phyloP scores from a whole-genome alignment of 208 protist genomes.

The Trypanosoma lewisi region DNA sequence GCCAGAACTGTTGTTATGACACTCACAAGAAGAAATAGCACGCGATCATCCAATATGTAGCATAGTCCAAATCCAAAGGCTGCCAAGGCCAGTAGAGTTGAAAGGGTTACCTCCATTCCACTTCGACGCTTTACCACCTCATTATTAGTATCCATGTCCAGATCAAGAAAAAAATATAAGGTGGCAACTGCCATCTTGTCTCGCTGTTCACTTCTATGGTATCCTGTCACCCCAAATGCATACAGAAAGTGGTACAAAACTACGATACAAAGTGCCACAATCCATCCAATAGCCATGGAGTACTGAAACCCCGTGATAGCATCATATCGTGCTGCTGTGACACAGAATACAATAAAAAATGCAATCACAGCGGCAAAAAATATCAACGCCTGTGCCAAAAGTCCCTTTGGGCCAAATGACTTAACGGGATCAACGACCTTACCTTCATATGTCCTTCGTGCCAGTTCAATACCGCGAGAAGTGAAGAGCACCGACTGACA shows the following conservation, averaged over 20 bases:
- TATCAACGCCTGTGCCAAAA: slow-evolving; percentile 40
- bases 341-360: slow-evolving; percentile 22
- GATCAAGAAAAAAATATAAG: slow-evolving; percentile 27
- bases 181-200: background rate
- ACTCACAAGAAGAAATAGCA: slow-evolving; percentile 45
- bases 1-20: slow-evolving; percentile 35
- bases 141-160: slow-evolving; percentile 30
- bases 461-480: slow-evolving; percentile 64
- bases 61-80: slow-evolving; percentile 45
- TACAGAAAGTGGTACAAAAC: slow-evolving; percentile 28
- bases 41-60: slow-evolving; percentile 35
- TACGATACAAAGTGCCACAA: slow-evolving; percentile 9
- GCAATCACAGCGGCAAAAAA: slow-evolving; percentile 24
- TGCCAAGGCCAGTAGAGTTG: slow-evolving; percentile 28
- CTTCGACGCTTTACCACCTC: slow-evolving; percentile 19
- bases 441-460: slow-evolving; percentile 51
- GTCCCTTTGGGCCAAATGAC: slow-evolving; percentile 36
- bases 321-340: background rate
- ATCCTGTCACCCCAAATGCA: slow-evolving; percentile 11
- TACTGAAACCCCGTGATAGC: slow-evolving; percentile 18
- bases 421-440: slow-evolving; percentile 47
- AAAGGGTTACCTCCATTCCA: slow-evolving; percentile 37
- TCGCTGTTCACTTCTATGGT: background rate
- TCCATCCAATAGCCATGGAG: slow-evolving; percentile 16
- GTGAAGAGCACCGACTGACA: slow-evolving; percentile 52